Base-by-base conservation (phyloP, 306 rosid genomes). In the Pyrus betulifolia region DNA sequence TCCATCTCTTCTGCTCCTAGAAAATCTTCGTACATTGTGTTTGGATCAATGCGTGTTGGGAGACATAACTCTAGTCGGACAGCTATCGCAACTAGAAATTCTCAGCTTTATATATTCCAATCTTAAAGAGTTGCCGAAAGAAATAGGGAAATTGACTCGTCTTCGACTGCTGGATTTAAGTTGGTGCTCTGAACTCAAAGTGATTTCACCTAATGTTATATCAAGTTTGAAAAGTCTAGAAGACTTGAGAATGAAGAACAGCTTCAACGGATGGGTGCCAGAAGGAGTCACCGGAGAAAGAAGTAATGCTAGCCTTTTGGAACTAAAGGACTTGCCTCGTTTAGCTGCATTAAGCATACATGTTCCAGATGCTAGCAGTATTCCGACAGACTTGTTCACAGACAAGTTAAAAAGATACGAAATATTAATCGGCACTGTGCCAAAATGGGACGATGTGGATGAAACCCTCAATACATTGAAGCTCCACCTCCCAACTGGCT, bases 121-220 rank as follows among this genome's bases (percentile, higher is more conserved):
- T 12, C 19, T 86, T 12, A 61, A 71, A 25, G 52, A 49, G 13
- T 76, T 88, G 38, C 87, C 90, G 0, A 15, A 21, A 40, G 74
- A 74, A 52, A 74, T 19, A 73, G 35, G 70, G 44, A 79, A 83
- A 4, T 42, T 89, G 23, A 40, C 46, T 45, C 74, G 71, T 30
- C 73, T 89, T 2, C 83, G 54, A 40, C 33, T 85, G 76, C 59
- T 89, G 27, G 84, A 89, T 77, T 72, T 87, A 40, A 72, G 73
- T 1, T 15, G 38, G 84, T 31, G 93, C 45, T 78, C 45, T 8
- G 45, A 82, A 27, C 89, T 89, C n/a, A 8, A 3, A 76, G 72
- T 46, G 19, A 82, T 87, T 70, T 82, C 81, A 15, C 67, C 78
- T 31, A 1, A 49, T 85, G 1, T 3, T 4, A 4, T 85, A 44